Evolutionary conservation across 1,284 basidiomycete genomes (phyloP).

Genomic region (Trichosporon coremiiforme): DNA sequence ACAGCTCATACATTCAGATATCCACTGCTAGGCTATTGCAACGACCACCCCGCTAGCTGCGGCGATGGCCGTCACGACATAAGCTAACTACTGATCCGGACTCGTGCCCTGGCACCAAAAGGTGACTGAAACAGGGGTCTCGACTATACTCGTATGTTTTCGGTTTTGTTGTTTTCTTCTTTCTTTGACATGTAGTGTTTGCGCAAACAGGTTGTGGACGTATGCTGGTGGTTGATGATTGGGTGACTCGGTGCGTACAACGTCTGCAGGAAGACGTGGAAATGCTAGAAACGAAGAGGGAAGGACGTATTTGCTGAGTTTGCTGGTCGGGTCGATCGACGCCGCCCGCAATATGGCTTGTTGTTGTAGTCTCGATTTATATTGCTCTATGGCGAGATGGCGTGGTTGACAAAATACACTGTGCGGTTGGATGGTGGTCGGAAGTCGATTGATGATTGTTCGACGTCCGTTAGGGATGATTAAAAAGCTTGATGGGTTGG

Average conservation of each 20-base stretch:
- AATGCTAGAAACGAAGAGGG: conserved; percentile 14
- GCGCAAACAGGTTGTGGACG: conserved; percentile 15
- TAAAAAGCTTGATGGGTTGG: neutral
- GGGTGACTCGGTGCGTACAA: conserved; percentile 15
- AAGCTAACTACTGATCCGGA: neutral
- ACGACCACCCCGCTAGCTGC: neutral
- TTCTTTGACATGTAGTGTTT: conserved; percentile 13
- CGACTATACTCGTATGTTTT: neutral
- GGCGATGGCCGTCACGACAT: neutral
- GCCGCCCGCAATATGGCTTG: neutral
- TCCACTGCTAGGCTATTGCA: conserved; percentile 26
- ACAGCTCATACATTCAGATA: conserved; percentile 32
- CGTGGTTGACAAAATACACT: conserved; percentile 16
- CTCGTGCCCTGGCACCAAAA: neutral
- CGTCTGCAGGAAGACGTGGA: conserved; percentile 7
- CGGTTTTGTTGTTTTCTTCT: neutral
- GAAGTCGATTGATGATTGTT: neutral
- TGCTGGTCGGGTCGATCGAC: neutral
- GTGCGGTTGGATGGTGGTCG: neutral
- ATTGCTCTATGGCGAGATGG: conserved; percentile 13
- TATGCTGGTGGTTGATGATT: conserved; percentile 19
- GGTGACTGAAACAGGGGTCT: neutral
- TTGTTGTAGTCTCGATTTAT: conserved; percentile 8
- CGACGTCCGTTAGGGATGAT: neutral
- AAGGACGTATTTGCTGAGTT: neutral